phyloP scores from a whole-genome alignment of 495 filamentous ascomycete genomes.

The Talaromyces adpressus region DNA sequence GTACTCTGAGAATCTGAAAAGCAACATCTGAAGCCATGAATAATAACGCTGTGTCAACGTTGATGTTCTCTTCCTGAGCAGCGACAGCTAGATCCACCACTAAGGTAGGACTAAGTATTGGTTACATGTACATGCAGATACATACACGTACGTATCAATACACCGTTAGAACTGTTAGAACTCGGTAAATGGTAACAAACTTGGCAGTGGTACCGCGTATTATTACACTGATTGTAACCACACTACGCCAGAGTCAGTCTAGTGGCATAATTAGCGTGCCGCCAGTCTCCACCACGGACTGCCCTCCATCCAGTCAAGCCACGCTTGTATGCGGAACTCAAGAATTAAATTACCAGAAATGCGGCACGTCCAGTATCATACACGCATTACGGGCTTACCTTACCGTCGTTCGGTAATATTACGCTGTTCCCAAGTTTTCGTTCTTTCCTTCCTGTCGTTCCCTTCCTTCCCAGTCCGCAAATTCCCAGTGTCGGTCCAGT shows the following conservation, averaged over 20 bases:
- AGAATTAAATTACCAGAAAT: not conserved
- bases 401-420: not conserved
- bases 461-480: not conserved
- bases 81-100: not conserved
- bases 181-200: not conserved
- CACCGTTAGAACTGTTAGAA: not conserved
- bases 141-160: not conserved
- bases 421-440: not conserved
- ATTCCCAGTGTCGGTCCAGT: not conserved
- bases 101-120: not conserved
- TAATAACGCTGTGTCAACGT: slow-evolving; percentile 4
- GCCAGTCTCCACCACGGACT: not conserved
- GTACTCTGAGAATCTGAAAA: not conserved
- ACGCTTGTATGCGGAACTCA: not conserved
- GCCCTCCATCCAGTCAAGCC: not conserved
- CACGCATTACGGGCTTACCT: not conserved
- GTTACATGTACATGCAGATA: not conserved
- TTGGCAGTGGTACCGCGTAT: not conserved
- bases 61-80: not conserved
- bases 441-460: not conserved
- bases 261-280: not conserved
- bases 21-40: not conserved
- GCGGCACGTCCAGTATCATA: not conserved
- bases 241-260: not conserved
- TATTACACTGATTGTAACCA: not conserved